Evolutionary conservation across 805 yeast species (phyloP).

Genomic region (Wilhelminamyces savonicus): DNA sequence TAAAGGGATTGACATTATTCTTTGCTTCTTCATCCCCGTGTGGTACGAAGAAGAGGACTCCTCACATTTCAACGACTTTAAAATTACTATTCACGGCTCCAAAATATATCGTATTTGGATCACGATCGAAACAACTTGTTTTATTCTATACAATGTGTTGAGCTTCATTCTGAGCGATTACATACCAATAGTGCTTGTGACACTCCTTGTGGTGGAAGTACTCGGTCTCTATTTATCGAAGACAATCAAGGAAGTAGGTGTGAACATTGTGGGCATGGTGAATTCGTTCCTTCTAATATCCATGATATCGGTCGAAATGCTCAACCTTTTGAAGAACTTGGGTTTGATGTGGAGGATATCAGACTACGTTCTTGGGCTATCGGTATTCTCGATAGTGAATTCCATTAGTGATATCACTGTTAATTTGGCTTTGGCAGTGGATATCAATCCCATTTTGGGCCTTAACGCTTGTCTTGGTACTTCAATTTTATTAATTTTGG

Average conservation of each 20-base stretch:
- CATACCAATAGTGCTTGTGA: too few species aligned
- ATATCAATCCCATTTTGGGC: conserved; percentile 32
- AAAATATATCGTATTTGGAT: too few species aligned
- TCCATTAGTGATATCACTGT: conserved; percentile 48
- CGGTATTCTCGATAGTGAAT: conserved; percentile 44
- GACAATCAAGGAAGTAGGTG: background rate
- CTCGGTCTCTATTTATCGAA: too few species aligned
- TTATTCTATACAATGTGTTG: too few species aligned
- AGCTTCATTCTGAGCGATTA: too few species aligned
- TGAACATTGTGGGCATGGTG: conserved; percentile 11
- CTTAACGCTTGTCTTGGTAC: conserved; percentile 51
- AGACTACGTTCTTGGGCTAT: conserved; percentile 44
- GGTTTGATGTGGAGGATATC: conserved; percentile 39
- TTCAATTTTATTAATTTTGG: conserved; percentile 40
- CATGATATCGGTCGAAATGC: conserved; percentile 15
- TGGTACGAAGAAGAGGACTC: too few species aligned
- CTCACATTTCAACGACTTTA: too few species aligned
- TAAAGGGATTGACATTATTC: too few species aligned
- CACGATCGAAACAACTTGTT: too few species aligned
- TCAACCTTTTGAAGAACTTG: conserved; percentile 33
- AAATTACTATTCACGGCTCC: too few species aligned
- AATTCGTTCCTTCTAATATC: conserved; percentile 22
- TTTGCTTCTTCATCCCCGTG: too few species aligned
- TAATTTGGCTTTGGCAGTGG: conserved; percentile 41
- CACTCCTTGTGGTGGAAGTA: too few species aligned